Percentiles rank a stretch among this genome's conserved stretches.
phyloP scores from a whole-genome alignment of 2,329 filamentous ascomycete species.

The Colletotrichum falcatum region DNA sequence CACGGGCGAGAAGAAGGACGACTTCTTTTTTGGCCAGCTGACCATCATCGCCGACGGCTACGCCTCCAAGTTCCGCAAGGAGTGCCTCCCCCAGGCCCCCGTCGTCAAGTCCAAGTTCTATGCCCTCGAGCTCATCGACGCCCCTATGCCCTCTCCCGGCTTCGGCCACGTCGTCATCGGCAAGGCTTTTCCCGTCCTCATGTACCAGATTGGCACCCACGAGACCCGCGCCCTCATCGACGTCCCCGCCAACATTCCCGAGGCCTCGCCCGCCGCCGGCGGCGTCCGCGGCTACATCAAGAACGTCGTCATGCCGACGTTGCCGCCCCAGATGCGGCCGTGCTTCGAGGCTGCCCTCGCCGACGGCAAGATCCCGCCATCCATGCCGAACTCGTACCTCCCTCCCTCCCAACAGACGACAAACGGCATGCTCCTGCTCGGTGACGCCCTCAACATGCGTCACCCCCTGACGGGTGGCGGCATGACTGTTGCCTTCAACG shows the following conservation, averaged over 20 bases:
- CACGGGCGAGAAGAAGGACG: slow-evolving; percentile 67
- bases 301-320: slow-evolving; percentile 81
- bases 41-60: slow-evolving; percentile 96
- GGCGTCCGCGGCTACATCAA: slow-evolving; percentile 87
- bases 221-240: slow-evolving; percentile 94
- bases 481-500: slow-evolving; percentile 98
- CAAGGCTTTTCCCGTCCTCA: slow-evolving; percentile 79
- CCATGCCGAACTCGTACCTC: slow-evolving; percentile 97
- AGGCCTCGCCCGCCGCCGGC: slow-evolving; percentile 78
- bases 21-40: slow-evolving; percentile 88
- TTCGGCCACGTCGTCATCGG: slow-evolving; percentile 92
- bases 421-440: slow-evolving; percentile 81
- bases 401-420: slow-evolving; percentile 73
- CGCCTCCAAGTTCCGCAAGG: slow-evolving; percentile 88
- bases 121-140: slow-evolving; percentile 91
- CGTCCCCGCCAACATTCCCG: slow-evolving; percentile 81
- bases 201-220: slow-evolving; percentile 97
- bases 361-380: slow-evolving; percentile 78
- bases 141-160: slow-evolving; percentile 77
- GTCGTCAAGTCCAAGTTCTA: slow-evolving; percentile 89
- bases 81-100: slow-evolving; percentile 75
- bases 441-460: slow-evolving; percentile 99
- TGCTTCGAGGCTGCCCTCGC: slow-evolving; percentile 82
- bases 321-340: slow-evolving; percentile 79
- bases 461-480: slow-evolving; percentile 96